Base-by-base conservation (phyloP, 2,329 filamentous ascomycete species). In the Zalaria sp. region DNA sequence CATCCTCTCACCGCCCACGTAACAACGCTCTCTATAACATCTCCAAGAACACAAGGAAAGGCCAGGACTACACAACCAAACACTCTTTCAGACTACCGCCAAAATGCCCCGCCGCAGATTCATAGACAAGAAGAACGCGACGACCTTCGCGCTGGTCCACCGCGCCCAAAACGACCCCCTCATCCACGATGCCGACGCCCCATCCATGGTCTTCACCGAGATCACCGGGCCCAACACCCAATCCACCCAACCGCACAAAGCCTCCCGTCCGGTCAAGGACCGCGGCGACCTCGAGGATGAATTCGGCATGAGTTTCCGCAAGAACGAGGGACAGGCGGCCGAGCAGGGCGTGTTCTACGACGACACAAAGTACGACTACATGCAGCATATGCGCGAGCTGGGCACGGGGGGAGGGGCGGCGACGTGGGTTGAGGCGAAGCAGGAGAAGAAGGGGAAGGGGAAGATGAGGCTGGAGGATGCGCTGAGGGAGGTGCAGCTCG, bases 281-380 rank as follows among this genome's bases (percentile, higher is more conserved):
- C 71, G 93, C 10, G 72, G 75, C 44, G 88, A 96, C 49, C 69
- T 98, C 3, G 83, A 93, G 47, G 59, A 66, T 38, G 75, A 80
- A 57, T 79, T 95, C 39, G 83, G 83, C 1, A 68, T 73, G 35
- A 65, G 65, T 46, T 77, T 94, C 49, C 79, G 88, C 51, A 74
- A 77, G 43, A 96, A 98, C 60, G 91, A 98, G 63, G 93, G 93
- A 53, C 88, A 98, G 65, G 91, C 93, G 5, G 91, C 93, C 51
- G 84, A 83, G 59, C 78, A 95, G 63, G 91, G 91, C 49, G 77
- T 98, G 49, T 98, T 83, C 69, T 98, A 74, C 61, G 93, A 98
- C 63, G 91, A 98, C 64, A 82, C 84, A 49, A 76, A 85, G 56
- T 98, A 98, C 64, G 91, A 98, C 63, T 98, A 98, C 66, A 98